Percentiles rank a stretch among this genome's conserved stretches.
Evolutionary conservation across 768 basidiomycete species (phyloP).

Genomic region (Floccularia luteovirens): DNA sequence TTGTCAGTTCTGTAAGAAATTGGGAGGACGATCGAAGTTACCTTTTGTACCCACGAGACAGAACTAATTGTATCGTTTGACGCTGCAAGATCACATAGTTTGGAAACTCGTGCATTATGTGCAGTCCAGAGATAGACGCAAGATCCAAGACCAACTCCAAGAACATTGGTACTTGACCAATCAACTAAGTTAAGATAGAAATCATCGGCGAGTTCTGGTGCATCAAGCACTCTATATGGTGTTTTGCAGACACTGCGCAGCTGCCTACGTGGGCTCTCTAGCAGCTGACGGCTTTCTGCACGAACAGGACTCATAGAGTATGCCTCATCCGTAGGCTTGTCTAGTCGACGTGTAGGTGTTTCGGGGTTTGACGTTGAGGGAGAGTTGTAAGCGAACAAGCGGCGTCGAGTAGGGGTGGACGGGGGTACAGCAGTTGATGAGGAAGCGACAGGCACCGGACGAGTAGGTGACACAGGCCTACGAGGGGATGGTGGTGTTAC

Average conservation of each 20-base stretch:
- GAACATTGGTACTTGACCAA: conserved; percentile 92
- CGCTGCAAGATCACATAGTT: conserved; percentile 76
- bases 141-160: conserved; percentile 85
- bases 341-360: conserved; percentile 55
- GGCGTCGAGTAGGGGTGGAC: conserved; percentile 46
- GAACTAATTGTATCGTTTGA: conserved; percentile 75
- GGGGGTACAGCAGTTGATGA: conserved; percentile 25
- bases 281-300: conserved; percentile 69
- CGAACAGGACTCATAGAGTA: conserved; percentile 91
- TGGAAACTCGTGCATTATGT: conserved; percentile 85
- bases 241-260: conserved; percentile 87
- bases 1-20: background rate
- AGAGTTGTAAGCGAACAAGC: conserved; percentile 64
- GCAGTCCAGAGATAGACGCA: conserved; percentile 98
- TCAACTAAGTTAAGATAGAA: conserved; percentile 98
- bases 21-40: conserved; percentile 9
- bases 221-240: conserved; percentile 94
- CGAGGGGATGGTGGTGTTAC: conserved; percentile 66
- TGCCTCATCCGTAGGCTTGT: conserved; percentile 79
- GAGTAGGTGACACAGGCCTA: conserved; percentile 55
- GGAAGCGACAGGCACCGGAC: conserved; percentile 32
- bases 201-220: conserved; percentile 95
- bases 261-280: conserved; percentile 78
- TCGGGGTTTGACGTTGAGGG: conserved; percentile 51
- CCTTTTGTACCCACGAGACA: conserved; percentile 87